Evolutionary conservation across 225 moss, liverwort and hornwort genomes (phyloP).

Genomic region (Pleurozium schreberi): DNA sequence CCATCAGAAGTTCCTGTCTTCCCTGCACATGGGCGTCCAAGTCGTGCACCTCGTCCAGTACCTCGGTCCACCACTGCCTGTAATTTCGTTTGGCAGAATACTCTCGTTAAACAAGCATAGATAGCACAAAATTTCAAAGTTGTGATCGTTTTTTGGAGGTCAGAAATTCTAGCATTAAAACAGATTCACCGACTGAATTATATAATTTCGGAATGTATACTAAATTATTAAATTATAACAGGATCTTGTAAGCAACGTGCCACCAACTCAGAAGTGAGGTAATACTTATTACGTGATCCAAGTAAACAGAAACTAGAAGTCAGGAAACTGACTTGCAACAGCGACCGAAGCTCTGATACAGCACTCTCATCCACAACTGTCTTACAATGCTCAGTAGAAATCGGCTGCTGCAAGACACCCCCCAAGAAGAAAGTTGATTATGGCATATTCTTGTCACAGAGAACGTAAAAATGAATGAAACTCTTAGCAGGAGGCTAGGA

Average conservation of each 20-base stretch:
- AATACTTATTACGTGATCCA: not conserved
- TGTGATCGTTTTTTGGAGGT: not conserved
- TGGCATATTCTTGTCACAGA: not conserved
- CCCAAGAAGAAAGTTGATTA: not conserved
- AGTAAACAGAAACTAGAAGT: not conserved
- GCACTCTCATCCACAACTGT: slow-evolving; percentile 61
- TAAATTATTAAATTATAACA: not conserved
- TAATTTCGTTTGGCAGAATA: not conserved
- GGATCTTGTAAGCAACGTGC: not conserved
- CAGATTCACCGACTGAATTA: not conserved
- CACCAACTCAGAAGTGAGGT: not conserved
- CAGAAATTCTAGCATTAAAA: not conserved
- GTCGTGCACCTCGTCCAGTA: slow-evolving; percentile 70
- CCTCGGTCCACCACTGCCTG: slow-evolving; percentile 91
- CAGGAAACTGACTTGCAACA: slow-evolving; percentile 59
- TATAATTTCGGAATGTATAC: not conserved
- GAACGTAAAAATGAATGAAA: not conserved
- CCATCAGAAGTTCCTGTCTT: slow-evolving; percentile 94
- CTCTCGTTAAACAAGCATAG: not conserved
- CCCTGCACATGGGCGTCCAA: slow-evolving; percentile 92
- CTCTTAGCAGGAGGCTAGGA: not conserved
- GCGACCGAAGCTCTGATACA: slow-evolving; percentile 74
- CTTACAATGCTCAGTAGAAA: slow-evolving; percentile 5
- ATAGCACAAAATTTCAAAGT: not conserved
- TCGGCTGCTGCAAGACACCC: slow-evolving; percentile 18